Evolutionary conservation across 2,329 filamentous ascomycete genomes (phyloP).

Genomic region (Xylaria sp.): DNA sequence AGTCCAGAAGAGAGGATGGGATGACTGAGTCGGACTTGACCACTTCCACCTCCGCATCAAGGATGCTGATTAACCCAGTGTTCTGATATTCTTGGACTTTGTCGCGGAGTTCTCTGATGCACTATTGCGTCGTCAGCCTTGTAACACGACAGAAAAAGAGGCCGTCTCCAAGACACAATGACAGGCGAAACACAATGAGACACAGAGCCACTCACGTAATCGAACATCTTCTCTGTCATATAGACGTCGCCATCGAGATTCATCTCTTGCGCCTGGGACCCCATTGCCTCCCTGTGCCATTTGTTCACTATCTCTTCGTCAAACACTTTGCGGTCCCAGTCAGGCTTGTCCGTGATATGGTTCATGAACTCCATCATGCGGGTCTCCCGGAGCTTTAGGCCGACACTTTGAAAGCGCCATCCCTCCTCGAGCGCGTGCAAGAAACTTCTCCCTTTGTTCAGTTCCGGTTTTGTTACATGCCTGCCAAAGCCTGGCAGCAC

Average conservation of each 20-base stretch:
- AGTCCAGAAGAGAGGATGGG: conserved; percentile 51
- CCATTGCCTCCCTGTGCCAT: conserved; percentile 41
- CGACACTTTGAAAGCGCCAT: conserved; percentile 17
- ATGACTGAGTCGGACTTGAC: conserved; percentile 64
- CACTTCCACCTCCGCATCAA: conserved; percentile 56
- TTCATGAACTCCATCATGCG: conserved; percentile 46
- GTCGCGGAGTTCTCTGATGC: conserved; percentile 57
- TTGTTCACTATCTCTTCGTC: conserved; percentile 40
- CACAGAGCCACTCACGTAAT: conserved; percentile 47
- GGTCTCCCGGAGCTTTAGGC: conserved; percentile 32
- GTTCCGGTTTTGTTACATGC: background rate
- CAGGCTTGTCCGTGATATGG: conserved; percentile 45
- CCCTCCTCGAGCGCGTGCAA: conserved; percentile 24
- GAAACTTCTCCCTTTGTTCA: conserved; percentile 1
- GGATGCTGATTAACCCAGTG: conserved; percentile 53
- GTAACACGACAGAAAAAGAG: too few species aligned
- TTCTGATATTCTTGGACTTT: conserved; percentile 57
- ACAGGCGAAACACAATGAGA: background rate
- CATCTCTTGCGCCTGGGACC: background rate
- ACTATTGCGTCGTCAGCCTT: conserved; percentile 32
- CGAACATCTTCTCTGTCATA: conserved; percentile 53
- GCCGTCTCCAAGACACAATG: background rate
- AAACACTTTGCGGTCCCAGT: conserved; percentile 44
- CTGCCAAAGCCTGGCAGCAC: conserved; percentile 25
- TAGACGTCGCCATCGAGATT: conserved; percentile 40